Evolutionary conservation across 768 basidiomycete species (phyloP), one percentile per base, ranked within the genome.

Genomic region (Panaeolus cyanescens): DNA sequence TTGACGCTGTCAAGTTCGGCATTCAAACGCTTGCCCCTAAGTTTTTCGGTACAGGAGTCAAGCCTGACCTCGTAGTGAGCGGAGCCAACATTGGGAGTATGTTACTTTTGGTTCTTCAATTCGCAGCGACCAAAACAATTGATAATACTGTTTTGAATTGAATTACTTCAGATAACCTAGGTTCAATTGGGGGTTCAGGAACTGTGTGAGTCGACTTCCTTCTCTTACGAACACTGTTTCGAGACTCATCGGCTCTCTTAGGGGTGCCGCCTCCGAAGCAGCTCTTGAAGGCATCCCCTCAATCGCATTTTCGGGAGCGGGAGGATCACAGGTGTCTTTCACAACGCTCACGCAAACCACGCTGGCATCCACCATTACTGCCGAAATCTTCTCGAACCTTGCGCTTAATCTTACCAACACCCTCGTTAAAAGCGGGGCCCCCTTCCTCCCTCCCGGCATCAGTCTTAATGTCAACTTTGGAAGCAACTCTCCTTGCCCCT

Each of bases 401-500:
- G 73, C 77, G 53, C 67, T 79, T 20, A 74, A 71, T 60, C 76
- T 84, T 65, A 67, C 76, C 30, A 55, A 72, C 22, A 72, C 72
- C 32, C 68, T 75, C 22, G 63, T 80, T 45, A 59, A 63, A 3
- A 70, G 62, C 17, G 42, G 70, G 5, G 68, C 64, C 1, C 77
- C 79, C 0, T 67, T 81, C 59, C 74, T 83, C 19, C 83, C 82
- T 1, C 31, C 69, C 0, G 76, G 76, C 19, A 71, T 77, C 56
- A 73, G 72, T 42, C 62, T 86, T 59, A 84, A 83, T 66, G 83
- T 86, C 65, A 86, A 85, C 72, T 84, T 77, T 65, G 77, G 80
- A 0, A 62, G 78, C 8, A 75, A 69, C 1, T 68, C 68, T 42
- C 71, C 65, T 56, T 85, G 83, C 65, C 56, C 75, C 17, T 69